Evolutionary conservation across 1,284 basidiomycete species (phyloP).

Genomic region (Rhodotorula sp.): DNA sequence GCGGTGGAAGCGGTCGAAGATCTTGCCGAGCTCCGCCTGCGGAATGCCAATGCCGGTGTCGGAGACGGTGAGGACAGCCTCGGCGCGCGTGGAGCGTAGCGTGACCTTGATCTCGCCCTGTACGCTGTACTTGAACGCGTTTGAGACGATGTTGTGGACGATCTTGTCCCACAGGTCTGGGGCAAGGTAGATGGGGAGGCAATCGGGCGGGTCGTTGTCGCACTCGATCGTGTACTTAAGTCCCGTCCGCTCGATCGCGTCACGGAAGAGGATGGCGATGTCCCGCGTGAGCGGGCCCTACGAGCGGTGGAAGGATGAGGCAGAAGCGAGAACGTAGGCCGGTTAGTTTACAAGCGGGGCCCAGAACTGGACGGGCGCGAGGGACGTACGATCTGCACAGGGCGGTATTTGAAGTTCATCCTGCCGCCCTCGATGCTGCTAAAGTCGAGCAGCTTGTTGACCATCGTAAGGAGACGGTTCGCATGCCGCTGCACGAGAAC

Average conservation of each 20-base stretch:
- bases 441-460: constrained; percentile 45
- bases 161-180: constrained; percentile 55
- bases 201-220: constrained; percentile 46
- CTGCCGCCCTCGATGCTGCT: constrained; percentile 41
- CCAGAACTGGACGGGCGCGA: no score
- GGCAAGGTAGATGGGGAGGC: constrained; percentile 50
- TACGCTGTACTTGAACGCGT: constrained; percentile 48
- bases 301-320: background rate
- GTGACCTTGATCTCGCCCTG: constrained; percentile 40
- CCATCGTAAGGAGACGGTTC: constrained; percentile 30
- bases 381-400: constrained; percentile 47
- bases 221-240: constrained; percentile 51
- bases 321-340: no score
- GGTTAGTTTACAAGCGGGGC: no score
- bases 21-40: constrained; percentile 44
- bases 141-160: constrained; percentile 53
- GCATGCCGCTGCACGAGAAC: constrained; percentile 33
- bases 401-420: constrained; percentile 51
- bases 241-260: constrained; percentile 46
- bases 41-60: constrained; percentile 55
- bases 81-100: constrained; percentile 28
- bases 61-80: constrained; percentile 46
- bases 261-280: constrained; percentile 53
- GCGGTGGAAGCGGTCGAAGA: constrained; percentile 53
- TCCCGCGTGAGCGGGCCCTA: constrained; percentile 51